Conservation (phyloP, 345 rosid genomes). For the Pistacia integerrima region DNA sequence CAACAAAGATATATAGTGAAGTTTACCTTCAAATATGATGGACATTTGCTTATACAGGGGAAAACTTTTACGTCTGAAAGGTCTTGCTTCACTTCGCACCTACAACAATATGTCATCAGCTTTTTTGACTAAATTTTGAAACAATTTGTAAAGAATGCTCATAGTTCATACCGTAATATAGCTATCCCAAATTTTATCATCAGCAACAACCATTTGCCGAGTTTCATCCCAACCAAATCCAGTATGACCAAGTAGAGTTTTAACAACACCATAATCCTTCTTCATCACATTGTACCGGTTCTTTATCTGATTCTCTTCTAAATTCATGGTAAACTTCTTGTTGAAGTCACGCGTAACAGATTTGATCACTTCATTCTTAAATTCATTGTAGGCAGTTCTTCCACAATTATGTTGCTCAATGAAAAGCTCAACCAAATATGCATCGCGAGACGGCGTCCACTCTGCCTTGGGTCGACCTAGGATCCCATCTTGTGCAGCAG, state of each 20-base stretch:
- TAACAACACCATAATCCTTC: conserved; percentile 42
- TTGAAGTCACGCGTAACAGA: conserved; percentile 35
- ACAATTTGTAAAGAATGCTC: not conserved
- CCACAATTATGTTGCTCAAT: conserved; percentile 39
- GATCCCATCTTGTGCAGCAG: conserved; percentile 30
- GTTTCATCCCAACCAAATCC: conserved; percentile 44
- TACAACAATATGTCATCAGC: conserved; percentile 9
- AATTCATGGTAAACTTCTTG: conserved; percentile 35
- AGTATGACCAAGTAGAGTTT: conserved; percentile 28
- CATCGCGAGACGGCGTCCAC: conserved; percentile 39
- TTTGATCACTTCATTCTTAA: conserved; percentile 34
- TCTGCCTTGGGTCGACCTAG: conserved; percentile 34
- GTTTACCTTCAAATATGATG: conserved; percentile 38
- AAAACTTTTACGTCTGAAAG: conserved; percentile 43
- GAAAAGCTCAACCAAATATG: conserved; percentile 36
- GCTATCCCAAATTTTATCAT: conserved; percentile 41
- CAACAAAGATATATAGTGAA: not conserved
- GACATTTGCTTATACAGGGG: conserved; percentile 39
- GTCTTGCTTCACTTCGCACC: conserved; percentile 42
- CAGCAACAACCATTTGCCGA: conserved; percentile 41
- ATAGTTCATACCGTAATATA: conserved; percentile 29
- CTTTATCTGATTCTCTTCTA: conserved; percentile 45
- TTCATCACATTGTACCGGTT: conserved; percentile 47
- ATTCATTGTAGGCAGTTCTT: conserved; percentile 40
- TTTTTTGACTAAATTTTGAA: not conserved